Conservation (phyloP, 2,329 filamentous ascomycete species). For the Exophiala viscosa region DNA sequence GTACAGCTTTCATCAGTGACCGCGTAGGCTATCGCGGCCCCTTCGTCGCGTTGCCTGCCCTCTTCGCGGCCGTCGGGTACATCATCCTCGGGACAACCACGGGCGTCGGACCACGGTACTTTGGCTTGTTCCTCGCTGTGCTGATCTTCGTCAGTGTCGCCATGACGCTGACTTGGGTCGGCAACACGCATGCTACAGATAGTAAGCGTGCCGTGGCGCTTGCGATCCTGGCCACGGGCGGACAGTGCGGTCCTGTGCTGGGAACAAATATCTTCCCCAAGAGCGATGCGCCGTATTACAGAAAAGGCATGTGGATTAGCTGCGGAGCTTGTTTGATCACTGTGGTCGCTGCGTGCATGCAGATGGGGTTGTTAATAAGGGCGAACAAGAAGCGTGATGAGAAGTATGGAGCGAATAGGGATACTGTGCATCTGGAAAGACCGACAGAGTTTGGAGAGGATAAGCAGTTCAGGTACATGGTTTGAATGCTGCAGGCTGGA, state of each 20-base stretch:
- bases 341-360: constrained; percentile 12
- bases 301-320: constrained; percentile 38
- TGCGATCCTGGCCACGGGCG: constrained; percentile 72
- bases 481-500: too few relatives aligned
- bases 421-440: constrained; percentile 15
- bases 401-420: constrained; percentile 17
- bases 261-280: constrained; percentile 52
- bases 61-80: constrained; percentile 61
- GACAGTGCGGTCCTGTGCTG: constrained; percentile 72
- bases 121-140: constrained; percentile 54
- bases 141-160: constrained; percentile 66
- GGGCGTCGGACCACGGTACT: constrained; percentile 49
- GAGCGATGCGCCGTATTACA: constrained; percentile 34
- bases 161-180: constrained; percentile 67
- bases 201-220: constrained; percentile 21
- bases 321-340: constrained; percentile 31
- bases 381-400: constrained; percentile 15
- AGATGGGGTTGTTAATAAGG: constrained; percentile 14
- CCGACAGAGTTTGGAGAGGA: constrained; percentile 12
- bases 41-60: constrained; percentile 55
- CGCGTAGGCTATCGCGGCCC: constrained; percentile 60
- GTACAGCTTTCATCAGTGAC: constrained; percentile 62
- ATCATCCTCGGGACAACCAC: constrained; percentile 59
- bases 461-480: constrained; percentile 19
- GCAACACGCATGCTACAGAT: constrained; percentile 37